Evolutionary conservation across 2,329 filamentous ascomycete species (phyloP).

Genomic region (Hypocrella siamensis): DNA sequence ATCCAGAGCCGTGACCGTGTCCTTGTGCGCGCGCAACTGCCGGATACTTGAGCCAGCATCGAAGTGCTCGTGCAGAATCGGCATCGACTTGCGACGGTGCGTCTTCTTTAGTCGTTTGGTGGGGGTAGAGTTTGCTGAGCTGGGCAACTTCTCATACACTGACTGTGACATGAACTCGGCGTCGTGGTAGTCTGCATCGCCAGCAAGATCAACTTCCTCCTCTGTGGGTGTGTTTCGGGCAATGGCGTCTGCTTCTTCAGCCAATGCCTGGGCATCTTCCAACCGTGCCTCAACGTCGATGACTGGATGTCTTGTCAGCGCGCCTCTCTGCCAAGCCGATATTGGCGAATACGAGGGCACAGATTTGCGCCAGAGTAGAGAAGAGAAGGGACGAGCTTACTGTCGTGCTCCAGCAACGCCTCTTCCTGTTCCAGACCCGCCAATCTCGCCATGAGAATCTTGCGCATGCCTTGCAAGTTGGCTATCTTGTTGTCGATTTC

Average conservation of each 20-base stretch:
- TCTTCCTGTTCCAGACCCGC: constrained; percentile 84
- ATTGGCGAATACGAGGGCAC: too few relatives aligned
- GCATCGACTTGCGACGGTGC: constrained; percentile 68
- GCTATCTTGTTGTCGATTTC: constrained; percentile 96
- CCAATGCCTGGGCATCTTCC: constrained; percentile 43
- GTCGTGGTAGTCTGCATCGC: constrained; percentile 31
- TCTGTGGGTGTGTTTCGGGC: constrained; percentile 34
- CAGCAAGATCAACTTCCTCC: constrained; percentile 36
- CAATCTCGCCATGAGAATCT: constrained; percentile 76
- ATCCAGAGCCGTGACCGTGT: constrained; percentile 78
- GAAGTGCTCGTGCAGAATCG: constrained; percentile 89
- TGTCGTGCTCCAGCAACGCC: constrained; percentile 73
- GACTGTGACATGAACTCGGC: constrained; percentile 88
- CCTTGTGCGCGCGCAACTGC: constrained; percentile 76
- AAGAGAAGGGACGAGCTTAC: constrained; percentile 40
- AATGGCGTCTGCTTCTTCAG: constrained; percentile 41
- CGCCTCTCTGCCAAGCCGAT: too few relatives aligned
- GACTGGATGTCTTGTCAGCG: constrained; percentile 23
- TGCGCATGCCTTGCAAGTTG: constrained; percentile 83
- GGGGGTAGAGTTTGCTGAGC: constrained; percentile 30
- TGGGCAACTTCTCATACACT: constrained; percentile 82
- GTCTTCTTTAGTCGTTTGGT: constrained; percentile 34
- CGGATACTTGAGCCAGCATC: constrained; percentile 77
- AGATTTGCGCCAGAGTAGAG: not conserved
- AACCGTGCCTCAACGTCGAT: constrained; percentile 45